phyloP scores from a whole-genome alignment of 2,329 filamentous ascomycete genomes.

The Sarocladium kiliense region DNA sequence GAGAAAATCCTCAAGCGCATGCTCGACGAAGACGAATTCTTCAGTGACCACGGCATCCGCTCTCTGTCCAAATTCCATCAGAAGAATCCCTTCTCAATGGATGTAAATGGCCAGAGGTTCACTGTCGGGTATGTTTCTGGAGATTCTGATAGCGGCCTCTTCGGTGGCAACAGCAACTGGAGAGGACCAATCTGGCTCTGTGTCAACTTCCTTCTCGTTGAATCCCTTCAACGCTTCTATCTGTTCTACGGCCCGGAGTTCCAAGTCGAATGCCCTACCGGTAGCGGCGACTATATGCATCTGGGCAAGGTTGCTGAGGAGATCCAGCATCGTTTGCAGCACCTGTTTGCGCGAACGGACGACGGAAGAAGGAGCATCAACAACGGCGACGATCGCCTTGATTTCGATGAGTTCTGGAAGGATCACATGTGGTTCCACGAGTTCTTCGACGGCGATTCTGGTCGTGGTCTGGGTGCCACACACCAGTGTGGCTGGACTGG shows the following conservation, averaged over 20 bases:
- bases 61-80: conserved; percentile 91
- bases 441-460: conserved; percentile 91
- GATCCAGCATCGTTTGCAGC: conserved; percentile 88
- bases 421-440: conserved; percentile 87
- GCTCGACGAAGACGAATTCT: conserved; percentile 91
- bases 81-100: conserved; percentile 87
- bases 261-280: conserved; percentile 88
- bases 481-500: conserved; percentile 98
- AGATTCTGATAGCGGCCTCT: conserved; percentile 93
- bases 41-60: conserved; percentile 84
- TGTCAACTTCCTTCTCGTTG: conserved; percentile 90
- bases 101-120: conserved; percentile 88
- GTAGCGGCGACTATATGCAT: conserved; percentile 93
- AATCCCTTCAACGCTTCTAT: conserved; percentile 91
- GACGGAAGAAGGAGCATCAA: conserved; percentile 87
- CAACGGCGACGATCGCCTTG: conserved; percentile 74
- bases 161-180: conserved; percentile 98
- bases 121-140: conserved; percentile 85
- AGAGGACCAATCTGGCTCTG: conserved; percentile 93
- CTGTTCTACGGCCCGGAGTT: conserved; percentile 90
- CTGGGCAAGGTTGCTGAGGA: conserved; percentile 91
- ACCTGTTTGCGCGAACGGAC: conserved; percentile 80
- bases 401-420: conserved; percentile 91
- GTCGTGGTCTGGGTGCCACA: conserved; percentile 82
- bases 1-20: conserved; percentile 85